Percentiles rank a stretch among this genome's conserved stretches.
These are phyloP conservation scores for Gaeumannomyces tritici DNA, from an alignment of 2,329 filamentous ascomycete species.

Conservation along the genomic window DNA sequence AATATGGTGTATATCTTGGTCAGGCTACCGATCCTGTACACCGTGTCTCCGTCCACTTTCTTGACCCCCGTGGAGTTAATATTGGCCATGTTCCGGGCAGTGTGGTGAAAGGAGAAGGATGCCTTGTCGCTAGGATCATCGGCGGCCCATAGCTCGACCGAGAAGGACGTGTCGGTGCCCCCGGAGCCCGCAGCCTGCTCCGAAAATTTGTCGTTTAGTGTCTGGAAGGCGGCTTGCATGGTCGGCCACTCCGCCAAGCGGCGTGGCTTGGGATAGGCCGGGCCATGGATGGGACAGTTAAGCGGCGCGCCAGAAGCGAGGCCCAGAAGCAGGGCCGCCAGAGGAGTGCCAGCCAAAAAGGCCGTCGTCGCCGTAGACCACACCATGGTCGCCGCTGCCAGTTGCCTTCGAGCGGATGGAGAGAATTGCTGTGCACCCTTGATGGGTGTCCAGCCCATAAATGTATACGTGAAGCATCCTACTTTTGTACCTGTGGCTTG, in stretches of 20 bases:
- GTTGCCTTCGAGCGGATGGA: background rate
- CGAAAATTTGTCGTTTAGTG: background rate
- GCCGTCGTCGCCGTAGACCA: background rate
- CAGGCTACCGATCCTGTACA: slow-evolving; percentile 31
- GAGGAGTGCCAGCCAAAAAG: background rate
- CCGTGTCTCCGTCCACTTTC: slow-evolving; percentile 19
- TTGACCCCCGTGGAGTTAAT: slow-evolving; percentile 14
- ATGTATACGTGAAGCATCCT: background rate
- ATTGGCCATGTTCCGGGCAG: slow-evolving; percentile 9
- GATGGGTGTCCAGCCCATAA: too few relatives aligned
- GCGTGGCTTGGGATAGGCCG: slow-evolving; percentile 3
- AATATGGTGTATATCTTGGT: slow-evolving; percentile 35
- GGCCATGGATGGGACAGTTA: slow-evolving; percentile 5
- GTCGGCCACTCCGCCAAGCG: background rate
- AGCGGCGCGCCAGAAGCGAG: background rate
- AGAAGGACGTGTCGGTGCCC: slow-evolving; percentile 2
- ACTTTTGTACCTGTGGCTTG: background rate
- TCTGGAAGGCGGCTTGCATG: slow-evolving; percentile 4
- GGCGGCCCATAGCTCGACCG: slow-evolving; percentile 3
- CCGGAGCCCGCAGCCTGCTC: background rate
- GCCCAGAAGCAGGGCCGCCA: background rate
- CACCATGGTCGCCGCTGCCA: background rate
- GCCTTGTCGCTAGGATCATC: background rate
- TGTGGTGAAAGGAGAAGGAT: slow-evolving; percentile 13
- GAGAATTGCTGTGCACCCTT: background rate